Conservation (phyloP, 306 rosid genomes). For the Medicago lupulina region DNA sequence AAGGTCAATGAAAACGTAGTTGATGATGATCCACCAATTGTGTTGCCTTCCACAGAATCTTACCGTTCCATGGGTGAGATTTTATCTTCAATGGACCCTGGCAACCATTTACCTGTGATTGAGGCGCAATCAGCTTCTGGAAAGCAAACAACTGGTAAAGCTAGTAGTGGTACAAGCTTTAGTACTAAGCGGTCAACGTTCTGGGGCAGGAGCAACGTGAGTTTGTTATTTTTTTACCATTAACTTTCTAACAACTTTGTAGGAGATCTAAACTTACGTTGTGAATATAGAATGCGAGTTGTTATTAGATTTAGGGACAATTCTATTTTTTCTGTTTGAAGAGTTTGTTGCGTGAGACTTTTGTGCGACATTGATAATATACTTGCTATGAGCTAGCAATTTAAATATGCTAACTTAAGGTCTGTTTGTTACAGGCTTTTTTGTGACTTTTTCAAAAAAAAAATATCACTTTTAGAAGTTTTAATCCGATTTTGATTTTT, state of each 20-base stretch:
- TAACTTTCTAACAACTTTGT: constrained; percentile 9
- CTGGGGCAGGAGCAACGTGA: constrained; percentile 98
- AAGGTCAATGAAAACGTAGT: constrained; percentile 56
- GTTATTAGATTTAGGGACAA: constrained; percentile 16
- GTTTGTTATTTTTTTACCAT: constrained; percentile 47
- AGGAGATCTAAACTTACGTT: constrained; percentile 6
- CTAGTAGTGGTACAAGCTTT: constrained; percentile 52
- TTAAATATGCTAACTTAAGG: neutral
- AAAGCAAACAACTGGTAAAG: constrained; percentile 69
- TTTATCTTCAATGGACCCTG: constrained; percentile 81
- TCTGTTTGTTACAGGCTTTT: neutral
- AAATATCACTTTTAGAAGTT: neutral
- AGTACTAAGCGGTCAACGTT: constrained; percentile 78
- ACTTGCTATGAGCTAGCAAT: constrained; percentile 21
- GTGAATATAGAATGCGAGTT: constrained; percentile 5
- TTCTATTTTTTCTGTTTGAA: constrained; percentile 9
- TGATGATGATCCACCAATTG: constrained; percentile 62
- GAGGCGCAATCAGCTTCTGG: constrained; percentile 65
- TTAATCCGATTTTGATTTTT: too few relatives aligned
- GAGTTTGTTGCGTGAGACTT: neutral
- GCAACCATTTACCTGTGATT: constrained; percentile 56
- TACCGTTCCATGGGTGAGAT: constrained; percentile 92
- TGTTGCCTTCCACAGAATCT: constrained; percentile 70
- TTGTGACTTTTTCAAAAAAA: too few relatives aligned
- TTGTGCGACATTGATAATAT: constrained; percentile 7